Evolutionary conservation across 768 basidiomycete genomes (phyloP).

Genomic region (Tricholoma sp.): DNA sequence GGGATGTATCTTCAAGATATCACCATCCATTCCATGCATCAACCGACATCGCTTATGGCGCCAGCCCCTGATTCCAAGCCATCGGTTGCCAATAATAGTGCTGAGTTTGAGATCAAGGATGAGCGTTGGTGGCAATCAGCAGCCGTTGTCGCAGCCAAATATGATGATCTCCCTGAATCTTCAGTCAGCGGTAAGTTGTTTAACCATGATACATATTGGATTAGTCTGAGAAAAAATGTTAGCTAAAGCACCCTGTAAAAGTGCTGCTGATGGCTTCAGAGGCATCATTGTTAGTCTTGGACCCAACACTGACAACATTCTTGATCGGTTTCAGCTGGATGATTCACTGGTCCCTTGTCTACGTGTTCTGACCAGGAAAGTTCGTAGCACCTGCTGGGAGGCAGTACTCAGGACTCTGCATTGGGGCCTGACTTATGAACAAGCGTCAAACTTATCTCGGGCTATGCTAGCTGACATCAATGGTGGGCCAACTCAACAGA

Average conservation of each 20-base stretch:
- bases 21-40: neutral
- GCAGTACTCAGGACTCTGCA: neutral
- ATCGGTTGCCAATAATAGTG: no score
- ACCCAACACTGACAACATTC: neutral
- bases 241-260: neutral
- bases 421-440: constrained; percentile 6
- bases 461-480: neutral
- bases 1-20: neutral
- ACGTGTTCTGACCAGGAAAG: neutral
- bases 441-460: constrained; percentile 1
- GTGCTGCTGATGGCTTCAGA: neutral
- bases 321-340: constrained; percentile 3
- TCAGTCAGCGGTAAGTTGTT: neutral
- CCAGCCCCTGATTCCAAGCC: no score
- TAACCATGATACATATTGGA: neutral
- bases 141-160: no score
- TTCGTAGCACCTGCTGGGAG: constrained; percentile 2
- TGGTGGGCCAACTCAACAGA: neutral
- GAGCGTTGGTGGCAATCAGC: no score
- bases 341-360: constrained; percentile 1
- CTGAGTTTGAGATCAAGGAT: no score
- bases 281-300: constrained; percentile 2
- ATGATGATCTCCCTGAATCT: no score
- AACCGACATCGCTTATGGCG: no score
- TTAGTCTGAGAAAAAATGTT: no score